Evolutionary conservation across 345 rosid genomes (phyloP), one percentile per base, ranked within the genome.

Genomic region (Pugionium dolabratum): DNA sequence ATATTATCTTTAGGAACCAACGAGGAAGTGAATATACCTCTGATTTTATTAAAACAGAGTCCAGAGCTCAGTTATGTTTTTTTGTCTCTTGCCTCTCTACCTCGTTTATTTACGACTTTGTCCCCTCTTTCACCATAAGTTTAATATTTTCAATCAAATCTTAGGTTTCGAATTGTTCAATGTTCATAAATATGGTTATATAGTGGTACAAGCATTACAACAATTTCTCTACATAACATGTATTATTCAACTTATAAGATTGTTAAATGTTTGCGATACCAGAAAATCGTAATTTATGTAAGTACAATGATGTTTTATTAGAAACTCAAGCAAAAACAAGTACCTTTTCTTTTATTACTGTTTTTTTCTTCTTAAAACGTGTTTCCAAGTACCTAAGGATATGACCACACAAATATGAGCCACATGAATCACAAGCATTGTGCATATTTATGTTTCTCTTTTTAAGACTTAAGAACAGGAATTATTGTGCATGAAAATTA

Each of bases 21-120:
- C 76, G 67, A 65, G 67, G 76, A 73, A 73, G 56, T 64, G 62
- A 66, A 73, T 73, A 58, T 64, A 73, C 59, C 51, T 64, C 5
- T 65, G 5, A 34, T 3, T 64, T 63, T 56, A 27, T 56, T 42
- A 33, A 63, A 64, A 48, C 50, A 54, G 7, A 60, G 40, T 7
- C 11, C 67, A 61, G 9, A 64, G 54, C 11, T 54, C 53, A 56
- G 70, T 72, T 72, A 2, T 57, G 53, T 57, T 42, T 44, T n/a
- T 18, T 64, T 57, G 66, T 72, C 54, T 31, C 30, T 54, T 41
- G 44, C 40, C 59, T 44, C 56, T 31, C 42, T 27, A 4, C 39
- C 39, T 63, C 8, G 2, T 6, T 26, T 40, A 64, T 2, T 72
- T 50, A 64, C 60, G 7, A 58, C 42, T 57, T 2, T 41, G 47